phyloP scores from a whole-genome alignment of 441 rosid genomes.

The Euphorbia celastroides region DNA sequence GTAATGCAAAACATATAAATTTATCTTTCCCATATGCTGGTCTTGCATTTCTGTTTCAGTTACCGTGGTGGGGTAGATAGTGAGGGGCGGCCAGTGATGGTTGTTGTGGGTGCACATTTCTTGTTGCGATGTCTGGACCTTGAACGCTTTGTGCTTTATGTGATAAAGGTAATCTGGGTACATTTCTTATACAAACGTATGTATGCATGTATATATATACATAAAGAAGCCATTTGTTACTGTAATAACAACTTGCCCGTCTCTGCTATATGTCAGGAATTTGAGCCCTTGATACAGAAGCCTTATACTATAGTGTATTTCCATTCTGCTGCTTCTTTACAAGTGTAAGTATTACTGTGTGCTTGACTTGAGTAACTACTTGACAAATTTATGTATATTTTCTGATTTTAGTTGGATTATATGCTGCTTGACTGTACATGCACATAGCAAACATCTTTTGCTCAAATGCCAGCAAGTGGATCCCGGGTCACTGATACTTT shows the following conservation, averaged over 20 bases:
- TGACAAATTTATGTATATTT: neutral
- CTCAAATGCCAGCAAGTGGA: neutral
- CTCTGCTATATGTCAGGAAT: slow-evolving; percentile 58
- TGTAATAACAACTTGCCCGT: slow-evolving; percentile 1
- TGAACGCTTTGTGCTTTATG: slow-evolving; percentile 80
- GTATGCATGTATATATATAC: too few relatives aligned
- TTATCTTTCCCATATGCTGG: too few relatives aligned
- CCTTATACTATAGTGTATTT: slow-evolving; percentile 90
- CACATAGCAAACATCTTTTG: neutral
- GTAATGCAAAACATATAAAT: too few relatives aligned
- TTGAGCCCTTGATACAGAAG: slow-evolving; percentile 91
- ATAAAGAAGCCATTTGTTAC: slow-evolving; percentile 10
- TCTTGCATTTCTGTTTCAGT: slow-evolving; percentile 47
- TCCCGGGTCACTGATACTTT: neutral
- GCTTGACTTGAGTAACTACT: slow-evolving; percentile 13
- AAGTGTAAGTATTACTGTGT: slow-evolving; percentile 60
- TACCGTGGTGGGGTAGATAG: slow-evolving; percentile 97
- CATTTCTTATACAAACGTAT: too few relatives aligned
- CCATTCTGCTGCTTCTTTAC: slow-evolving; percentile 95
- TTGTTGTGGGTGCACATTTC: slow-evolving; percentile 98
- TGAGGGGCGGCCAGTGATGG: slow-evolving; percentile 97
- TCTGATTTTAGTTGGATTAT: slow-evolving; percentile 7
- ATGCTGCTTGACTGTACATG: neutral
- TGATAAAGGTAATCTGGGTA: slow-evolving; percentile 56
- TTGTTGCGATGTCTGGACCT: slow-evolving; percentile 91